Percentiles rank a stretch among this genome's conserved stretches.
Conservation (phyloP, 768 basidiomycete genomes). For the Tricholoma furcatifolium region DNA sequence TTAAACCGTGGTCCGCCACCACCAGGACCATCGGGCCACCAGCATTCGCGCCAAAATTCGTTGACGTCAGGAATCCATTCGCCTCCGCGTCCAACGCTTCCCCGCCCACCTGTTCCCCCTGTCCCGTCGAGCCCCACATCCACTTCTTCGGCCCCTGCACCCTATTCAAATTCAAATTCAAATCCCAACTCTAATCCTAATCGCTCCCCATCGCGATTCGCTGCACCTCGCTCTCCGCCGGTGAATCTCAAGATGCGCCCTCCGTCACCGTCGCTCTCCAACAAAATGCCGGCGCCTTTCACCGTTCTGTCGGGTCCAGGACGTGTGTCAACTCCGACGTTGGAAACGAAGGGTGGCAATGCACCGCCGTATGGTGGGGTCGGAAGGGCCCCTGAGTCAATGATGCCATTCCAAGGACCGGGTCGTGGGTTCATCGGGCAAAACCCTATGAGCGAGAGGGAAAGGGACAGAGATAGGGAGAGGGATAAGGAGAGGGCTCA, state of each 20-base stretch:
- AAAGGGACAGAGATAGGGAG: conserved; percentile 19
- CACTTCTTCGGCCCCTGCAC: conserved; percentile 5
- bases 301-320: conserved; percentile 22
- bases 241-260: conserved; percentile 32
- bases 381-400: conserved; percentile 33
- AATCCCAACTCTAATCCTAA: conserved; percentile 15
- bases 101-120: conserved; percentile 24
- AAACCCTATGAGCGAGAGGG: conserved; percentile 21
- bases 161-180: conserved; percentile 15
- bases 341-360: conserved; percentile 16
- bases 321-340: conserved; percentile 24
- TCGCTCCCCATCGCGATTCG: conserved; percentile 28
- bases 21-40: conserved; percentile 15
- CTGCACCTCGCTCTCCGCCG: conserved; percentile 25
- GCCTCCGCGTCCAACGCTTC: conserved; percentile 30
- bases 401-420: conserved; percentile 24
- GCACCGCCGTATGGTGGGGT: conserved; percentile 13
- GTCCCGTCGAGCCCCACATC: conserved; percentile 22
- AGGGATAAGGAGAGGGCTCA: conserved; percentile 27
- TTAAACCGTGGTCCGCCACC: conserved; percentile 22
- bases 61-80: conserved; percentile 25
- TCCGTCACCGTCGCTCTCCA: conserved; percentile 25
- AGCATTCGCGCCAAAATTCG: conserved; percentile 26
- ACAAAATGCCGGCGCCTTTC: conserved; percentile 17
- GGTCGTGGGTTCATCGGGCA: conserved; percentile 14